A percentile compares a stretch with the other conserved stretches of the same genome.
phyloP scores from a whole-genome alignment of 306 rosid genomes.

The Phaseolus lunatus region DNA sequence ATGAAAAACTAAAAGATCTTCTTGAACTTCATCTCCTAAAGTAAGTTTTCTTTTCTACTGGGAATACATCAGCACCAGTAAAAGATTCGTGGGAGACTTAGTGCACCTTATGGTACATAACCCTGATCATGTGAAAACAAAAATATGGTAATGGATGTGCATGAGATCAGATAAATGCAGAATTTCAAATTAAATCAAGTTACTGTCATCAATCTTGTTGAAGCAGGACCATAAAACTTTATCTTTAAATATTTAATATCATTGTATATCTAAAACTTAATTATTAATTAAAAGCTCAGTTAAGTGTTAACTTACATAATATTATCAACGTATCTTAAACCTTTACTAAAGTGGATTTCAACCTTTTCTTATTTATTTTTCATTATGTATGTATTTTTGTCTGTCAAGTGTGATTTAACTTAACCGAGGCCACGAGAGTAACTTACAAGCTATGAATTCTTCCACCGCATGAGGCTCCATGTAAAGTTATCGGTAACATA shows the following conservation, averaged over 20 bases:
- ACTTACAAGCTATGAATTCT: constrained; percentile 14
- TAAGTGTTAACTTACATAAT: too few species aligned
- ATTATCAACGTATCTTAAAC: too few species aligned
- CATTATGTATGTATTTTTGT: neutral
- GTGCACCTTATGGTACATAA: neutral
- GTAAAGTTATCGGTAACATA: constrained; percentile 21
- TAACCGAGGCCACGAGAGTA: constrained; percentile 13
- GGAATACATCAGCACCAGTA: constrained; percentile 44
- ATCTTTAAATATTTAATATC: too few species aligned
- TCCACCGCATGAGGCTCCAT: constrained; percentile 32
- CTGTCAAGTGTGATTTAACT: neutral
- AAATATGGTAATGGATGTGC: neutral
- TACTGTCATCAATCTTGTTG: too few species aligned
- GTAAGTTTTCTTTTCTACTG: constrained; percentile 54
- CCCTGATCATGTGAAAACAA: neutral
- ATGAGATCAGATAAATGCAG: neutral
- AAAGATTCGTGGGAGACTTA: constrained; percentile 42
- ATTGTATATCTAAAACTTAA: too few species aligned
- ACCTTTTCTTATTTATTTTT: neutral
- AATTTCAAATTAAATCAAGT: neutral
- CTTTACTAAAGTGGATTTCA: neutral
- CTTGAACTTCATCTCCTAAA: constrained; percentile 56
- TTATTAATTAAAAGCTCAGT: too few species aligned
- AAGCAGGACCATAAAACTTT: too few species aligned
- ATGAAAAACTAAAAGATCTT: constrained; percentile 54